Evolutionary conservation across 1,284 basidiomycete genomes (phyloP), one percentile per base, ranked within the genome.

Genomic region (Malassezia vespertilionis): DNA sequence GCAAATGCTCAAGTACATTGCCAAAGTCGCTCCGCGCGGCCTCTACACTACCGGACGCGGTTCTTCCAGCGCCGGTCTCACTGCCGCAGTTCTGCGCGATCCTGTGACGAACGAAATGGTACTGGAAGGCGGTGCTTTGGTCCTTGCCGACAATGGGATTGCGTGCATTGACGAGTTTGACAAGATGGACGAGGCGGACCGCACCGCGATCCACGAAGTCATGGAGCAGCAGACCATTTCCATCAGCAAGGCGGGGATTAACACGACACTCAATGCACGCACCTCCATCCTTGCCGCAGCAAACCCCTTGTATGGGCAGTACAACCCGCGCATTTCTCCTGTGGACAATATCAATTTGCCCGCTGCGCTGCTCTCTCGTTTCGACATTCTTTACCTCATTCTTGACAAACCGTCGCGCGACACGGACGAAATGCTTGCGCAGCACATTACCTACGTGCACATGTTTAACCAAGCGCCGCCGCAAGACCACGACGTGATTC

Each of bases 221-320:
- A 99, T 99, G 93, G 91, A 99, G 72, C 91, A 99, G 70, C 91
- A 99, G 73, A 99, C 93, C 2, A 97, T 99, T 56, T 95, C 88
- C 2, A 99, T 99, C 60, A 90, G 89, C 34, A 99, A 99, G 74
- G 93, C 93, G 2, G 93, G 93, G 17, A 99, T 99, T 71, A 93
- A 89, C 0, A 97, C 93, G 0, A 97, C 93, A 0, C 77, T 97
- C 30, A 99, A 97, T 65, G 93, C 93, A n/a, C 82, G 93, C 31
- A 95, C 91, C 0, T 96, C 93, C 8, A 88, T 99, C 63, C 81
- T 97, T 9, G 93, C 93, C 0, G 93, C 93, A 7, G 93, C 93
- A 33, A 99, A 99, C 72, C 93, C 93, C 33, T 77, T 97, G 0
- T 97, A 93, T 65, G 93, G 93, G 12, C 83, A 93, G 17, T 99